Conservation (phyloP, 352 stramenopile genomes). For the Pythium aquatile region DNA sequence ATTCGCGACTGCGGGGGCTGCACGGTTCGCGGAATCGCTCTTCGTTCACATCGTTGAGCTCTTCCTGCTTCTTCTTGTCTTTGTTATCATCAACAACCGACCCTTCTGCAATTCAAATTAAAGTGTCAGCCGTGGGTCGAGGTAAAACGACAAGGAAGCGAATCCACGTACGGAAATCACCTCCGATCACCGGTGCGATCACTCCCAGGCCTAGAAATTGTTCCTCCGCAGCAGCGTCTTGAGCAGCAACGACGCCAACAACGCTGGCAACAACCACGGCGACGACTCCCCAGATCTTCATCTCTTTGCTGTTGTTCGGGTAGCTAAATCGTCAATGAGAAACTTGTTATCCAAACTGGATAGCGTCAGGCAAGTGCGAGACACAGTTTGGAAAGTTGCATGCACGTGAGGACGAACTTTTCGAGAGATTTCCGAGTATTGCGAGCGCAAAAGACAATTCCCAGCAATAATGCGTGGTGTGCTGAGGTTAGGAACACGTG, state of each 20-base stretch:
- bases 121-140: background rate
- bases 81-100: background rate
- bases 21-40: background rate
- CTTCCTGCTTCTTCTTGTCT: background rate
- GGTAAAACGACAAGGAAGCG: background rate
- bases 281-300: background rate
- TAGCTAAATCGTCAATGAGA: background rate
- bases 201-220: background rate
- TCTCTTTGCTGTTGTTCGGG: background rate
- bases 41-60: background rate
- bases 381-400: too few species aligned
- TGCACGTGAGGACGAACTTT: too few species aligned
- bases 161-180: background rate
- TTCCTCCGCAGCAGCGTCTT: background rate
- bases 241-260: background rate
- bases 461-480: too few species aligned
- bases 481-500: too few species aligned
- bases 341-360: background rate
- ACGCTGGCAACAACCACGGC: background rate
- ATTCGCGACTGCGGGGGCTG: conserved; percentile 2
- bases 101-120: background rate
- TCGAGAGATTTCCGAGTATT: too few species aligned
- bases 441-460: too few species aligned
- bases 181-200: background rate
- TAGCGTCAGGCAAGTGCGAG: too few species aligned